Conservation (phyloP, 768 basidiomycete species). For the Leccinum arenicola region DNA sequence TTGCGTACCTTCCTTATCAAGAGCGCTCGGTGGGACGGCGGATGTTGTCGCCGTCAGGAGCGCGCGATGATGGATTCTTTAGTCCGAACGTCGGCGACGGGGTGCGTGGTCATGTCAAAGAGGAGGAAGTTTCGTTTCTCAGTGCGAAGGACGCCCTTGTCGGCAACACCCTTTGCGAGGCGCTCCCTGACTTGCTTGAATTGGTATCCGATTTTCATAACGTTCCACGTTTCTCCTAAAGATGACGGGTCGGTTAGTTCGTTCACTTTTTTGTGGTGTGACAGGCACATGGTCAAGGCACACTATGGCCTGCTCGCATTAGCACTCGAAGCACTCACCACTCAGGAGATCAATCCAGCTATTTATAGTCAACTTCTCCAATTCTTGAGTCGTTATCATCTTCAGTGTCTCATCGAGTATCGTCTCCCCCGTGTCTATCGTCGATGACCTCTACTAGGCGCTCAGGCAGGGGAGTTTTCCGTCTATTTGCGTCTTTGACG, state of each 20-base stretch:
- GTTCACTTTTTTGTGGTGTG: background rate
- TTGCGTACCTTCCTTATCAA: slow-evolving; percentile 75
- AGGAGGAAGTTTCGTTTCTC: slow-evolving; percentile 98
- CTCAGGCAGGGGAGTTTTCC: slow-evolving; percentile 75
- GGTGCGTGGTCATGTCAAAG: slow-evolving; percentile 99
- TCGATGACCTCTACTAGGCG: slow-evolving; percentile 89
- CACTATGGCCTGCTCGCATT: background rate
- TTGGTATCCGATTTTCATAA: slow-evolving; percentile 99
- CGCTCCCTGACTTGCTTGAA: slow-evolving; percentile 98
- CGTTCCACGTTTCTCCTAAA: slow-evolving; percentile 98
- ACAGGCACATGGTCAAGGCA: background rate
- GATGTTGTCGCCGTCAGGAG: slow-evolving; percentile 83
- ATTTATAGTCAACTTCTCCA: slow-evolving; percentile 59
- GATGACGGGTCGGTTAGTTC: slow-evolving; percentile 1
- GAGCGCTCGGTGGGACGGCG: slow-evolving; percentile 70
- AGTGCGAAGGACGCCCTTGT: slow-evolving; percentile 98
- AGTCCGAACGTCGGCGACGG: slow-evolving; percentile 87
- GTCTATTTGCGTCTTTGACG: slow-evolving; percentile 72
- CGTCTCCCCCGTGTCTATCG: slow-evolving; percentile 92
- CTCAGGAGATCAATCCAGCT: slow-evolving; percentile 95
- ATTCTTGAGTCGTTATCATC: slow-evolving; percentile 86
- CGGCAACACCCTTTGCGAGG: slow-evolving; percentile 93
- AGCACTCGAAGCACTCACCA: slow-evolving; percentile 45
- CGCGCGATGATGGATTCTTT: slow-evolving; percentile 80
- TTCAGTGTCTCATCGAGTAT: slow-evolving; percentile 92